Base-by-base conservation (phyloP, 2,329 filamentous ascomycete genomes). In the Endocalyx cinctus region DNA sequence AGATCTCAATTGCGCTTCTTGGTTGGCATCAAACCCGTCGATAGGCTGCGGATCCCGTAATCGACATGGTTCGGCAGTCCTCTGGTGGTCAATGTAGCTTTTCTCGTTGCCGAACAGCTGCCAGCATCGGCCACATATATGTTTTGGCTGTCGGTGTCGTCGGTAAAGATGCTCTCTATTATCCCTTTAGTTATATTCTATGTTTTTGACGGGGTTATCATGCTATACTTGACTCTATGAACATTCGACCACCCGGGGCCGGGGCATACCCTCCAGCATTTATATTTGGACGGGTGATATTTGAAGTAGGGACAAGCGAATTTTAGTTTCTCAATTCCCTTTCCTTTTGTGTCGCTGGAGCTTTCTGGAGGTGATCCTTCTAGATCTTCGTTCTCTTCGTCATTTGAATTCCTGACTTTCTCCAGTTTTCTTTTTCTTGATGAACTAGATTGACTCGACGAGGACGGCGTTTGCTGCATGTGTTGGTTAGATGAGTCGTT, bases 291-390 rank as follows among this genome's bases (percentile, higher is more conserved):
- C 16, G 35, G 38, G 10, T 39, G 33, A 13, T 37, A 31, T 17
- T 39, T 44, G 25, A 42, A 42, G 15, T 44, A 44, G 12, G 41
- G 38, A 16, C 39, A 42, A 10, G 39, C 35, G 17, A 39, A 38
- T 10, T 33, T 40, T 8, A 23, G 1, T 12, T 17, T 12, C 7
- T 38, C 31, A 22, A 27, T 23, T n/a, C 17, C 29, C 17, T 43
- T 41, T 8, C 30, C 34, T 33, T 37, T 33, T 6, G 2, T 16
- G 3, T 25, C 11, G 7, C n/a, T n/a, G n/a, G n/a, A n/a, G n/a
- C n/a, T n/a, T n/a, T n/a, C n/a, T n/a, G n/a, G n/a, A n/a, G n/a
- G n/a, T n/a, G n/a, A n/a, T n/a, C n/a, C n/a, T n/a, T n/a, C n/a
- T n/a, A n/a, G n/a, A n/a, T n/a, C n/a, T n/a, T n/a, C n/a, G n/a